A percentile compares a stretch with the other conserved stretches of the same genome.
Conservation (phyloP, 2,329 filamentous ascomycete genomes). For the Epichloe aotearoae region DNA sequence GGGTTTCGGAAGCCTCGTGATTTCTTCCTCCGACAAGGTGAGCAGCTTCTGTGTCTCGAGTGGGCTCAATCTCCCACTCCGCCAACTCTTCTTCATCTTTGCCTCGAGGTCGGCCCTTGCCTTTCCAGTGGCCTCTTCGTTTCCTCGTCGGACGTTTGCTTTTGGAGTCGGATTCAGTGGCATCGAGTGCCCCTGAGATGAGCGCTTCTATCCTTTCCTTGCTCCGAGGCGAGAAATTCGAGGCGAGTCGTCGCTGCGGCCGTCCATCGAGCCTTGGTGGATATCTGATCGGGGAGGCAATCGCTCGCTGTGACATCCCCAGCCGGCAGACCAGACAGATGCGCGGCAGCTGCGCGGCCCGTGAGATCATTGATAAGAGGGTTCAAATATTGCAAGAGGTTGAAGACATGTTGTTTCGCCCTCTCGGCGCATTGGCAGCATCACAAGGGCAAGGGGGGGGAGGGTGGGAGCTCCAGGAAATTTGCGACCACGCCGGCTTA, state of each 20-base stretch:
- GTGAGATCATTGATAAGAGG: constrained; percentile 21
- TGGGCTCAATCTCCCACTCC: constrained; percentile 5
- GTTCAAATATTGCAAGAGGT: not conserved
- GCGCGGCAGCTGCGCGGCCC: constrained; percentile 18
- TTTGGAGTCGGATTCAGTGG: not conserved
- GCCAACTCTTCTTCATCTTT: constrained; percentile 4
- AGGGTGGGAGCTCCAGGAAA: constrained; percentile 2
- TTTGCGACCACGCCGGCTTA: constrained; percentile 2
- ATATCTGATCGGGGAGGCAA: constrained; percentile 2
- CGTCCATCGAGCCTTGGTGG: constrained; percentile 4
- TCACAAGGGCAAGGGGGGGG: not conserved
- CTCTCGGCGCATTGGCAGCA: not conserved
- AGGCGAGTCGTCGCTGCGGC: constrained; percentile 12
- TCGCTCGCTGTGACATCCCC: constrained; percentile 14
- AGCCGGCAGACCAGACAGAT: constrained; percentile 22
- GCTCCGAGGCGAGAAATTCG: constrained; percentile 10
- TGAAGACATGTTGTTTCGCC: not conserved
- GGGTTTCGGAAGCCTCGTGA: not conserved
- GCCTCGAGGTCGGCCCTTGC: constrained; percentile 1
- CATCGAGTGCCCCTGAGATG: constrained; percentile 8
- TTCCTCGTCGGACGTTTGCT: not conserved
- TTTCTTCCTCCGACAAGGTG: not conserved
- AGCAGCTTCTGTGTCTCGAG: not conserved
- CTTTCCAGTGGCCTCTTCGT: not conserved
- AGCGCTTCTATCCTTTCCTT: constrained; percentile 15